Percentiles rank a stretch among this genome's conserved stretches.
Conservation (phyloP, 2,329 filamentous ascomycete genomes). For the Xylaria sp. region DNA sequence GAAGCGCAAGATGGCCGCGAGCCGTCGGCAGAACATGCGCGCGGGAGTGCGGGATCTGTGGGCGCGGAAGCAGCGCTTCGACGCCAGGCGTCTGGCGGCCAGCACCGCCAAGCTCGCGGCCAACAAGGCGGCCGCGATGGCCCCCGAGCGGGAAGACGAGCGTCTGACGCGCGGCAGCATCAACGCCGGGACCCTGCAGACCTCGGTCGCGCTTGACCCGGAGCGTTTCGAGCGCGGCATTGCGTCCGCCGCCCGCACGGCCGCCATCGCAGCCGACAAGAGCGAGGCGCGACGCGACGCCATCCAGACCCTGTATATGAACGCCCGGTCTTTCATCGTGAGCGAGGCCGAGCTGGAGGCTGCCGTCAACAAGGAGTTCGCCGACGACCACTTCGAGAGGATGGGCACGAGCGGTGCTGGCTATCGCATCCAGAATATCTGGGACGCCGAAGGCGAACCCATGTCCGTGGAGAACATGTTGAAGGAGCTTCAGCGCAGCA, state of each 20-base stretch:
- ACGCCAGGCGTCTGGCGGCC: constrained; percentile 43
- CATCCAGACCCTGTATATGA: constrained; percentile 87
- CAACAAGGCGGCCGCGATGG: constrained; percentile 57
- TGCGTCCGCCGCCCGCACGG: constrained; percentile 48
- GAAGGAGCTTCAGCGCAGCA: constrained; percentile 42
- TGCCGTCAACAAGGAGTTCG: constrained; percentile 78
- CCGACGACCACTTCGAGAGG: constrained; percentile 59
- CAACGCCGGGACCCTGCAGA: constrained; percentile 56
- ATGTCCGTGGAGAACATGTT: constrained; percentile 53
- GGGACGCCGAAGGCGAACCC: constrained; percentile 56
- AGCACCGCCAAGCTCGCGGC: constrained; percentile 54
- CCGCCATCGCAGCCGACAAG: constrained; percentile 55
- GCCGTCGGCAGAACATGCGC: constrained; percentile 73
- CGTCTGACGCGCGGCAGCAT: constrained; percentile 74
- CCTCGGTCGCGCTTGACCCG: constrained; percentile 65
- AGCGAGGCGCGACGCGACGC: constrained; percentile 68
- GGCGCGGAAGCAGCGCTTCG: constrained; percentile 61
- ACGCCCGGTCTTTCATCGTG: constrained; percentile 85
- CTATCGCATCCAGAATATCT: constrained; percentile 52
- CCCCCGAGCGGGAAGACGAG: constrained; percentile 77
- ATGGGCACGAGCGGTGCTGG: constrained; percentile 33
- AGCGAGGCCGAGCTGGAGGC: constrained; percentile 76
- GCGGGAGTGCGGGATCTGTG: constrained; percentile 74
- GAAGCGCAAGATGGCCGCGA: constrained; percentile 75
- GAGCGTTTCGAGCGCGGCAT: constrained; percentile 61